phyloP scores from a whole-genome alignment of 352 stramenopile species.

The Globisporangium takayamanum region DNA sequence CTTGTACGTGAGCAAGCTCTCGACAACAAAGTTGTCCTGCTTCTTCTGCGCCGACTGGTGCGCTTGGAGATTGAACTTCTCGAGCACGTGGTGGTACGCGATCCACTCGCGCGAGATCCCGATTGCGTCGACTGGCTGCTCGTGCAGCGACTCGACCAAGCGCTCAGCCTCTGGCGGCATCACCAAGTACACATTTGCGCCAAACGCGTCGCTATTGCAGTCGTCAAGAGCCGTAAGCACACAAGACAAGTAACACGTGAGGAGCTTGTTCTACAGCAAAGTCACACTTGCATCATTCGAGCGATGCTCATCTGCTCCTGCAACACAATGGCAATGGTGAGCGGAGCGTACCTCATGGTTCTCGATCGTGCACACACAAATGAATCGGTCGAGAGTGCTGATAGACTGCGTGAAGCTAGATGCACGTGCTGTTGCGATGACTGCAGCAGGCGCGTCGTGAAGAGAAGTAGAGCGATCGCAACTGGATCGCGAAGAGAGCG shows the following conservation, averaged over 20 bases:
- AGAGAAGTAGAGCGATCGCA: neutral
- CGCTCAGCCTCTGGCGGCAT: slow-evolving; percentile 78
- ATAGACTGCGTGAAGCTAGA: neutral
- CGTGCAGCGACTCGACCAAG: slow-evolving; percentile 65
- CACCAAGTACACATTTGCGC: slow-evolving; percentile 41
- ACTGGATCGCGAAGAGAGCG: neutral
- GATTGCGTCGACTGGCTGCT: slow-evolving; percentile 56
- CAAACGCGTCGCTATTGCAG: slow-evolving; percentile 7
- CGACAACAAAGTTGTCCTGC: slow-evolving; percentile 92
- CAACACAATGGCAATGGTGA: neutral
- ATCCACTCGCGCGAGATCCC: slow-evolving; percentile 72
- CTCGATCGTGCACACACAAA: neutral
- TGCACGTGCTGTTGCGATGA: neutral
- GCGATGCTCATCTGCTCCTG: neutral
- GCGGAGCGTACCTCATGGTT: neutral
- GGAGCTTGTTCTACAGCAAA: neutral
- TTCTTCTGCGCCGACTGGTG: slow-evolving; percentile 88
- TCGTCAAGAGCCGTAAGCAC: neutral
- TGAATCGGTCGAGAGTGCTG: neutral
- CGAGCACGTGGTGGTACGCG: slow-evolving; percentile 77
- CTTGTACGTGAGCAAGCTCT: slow-evolving; percentile 88
- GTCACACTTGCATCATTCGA: neutral
- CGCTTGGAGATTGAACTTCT: slow-evolving; percentile 93
- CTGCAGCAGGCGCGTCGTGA: neutral
- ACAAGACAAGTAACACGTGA: neutral